Evolutionary conservation across 345 rosid species (phyloP).

Genomic region (Brassica juncea): DNA sequence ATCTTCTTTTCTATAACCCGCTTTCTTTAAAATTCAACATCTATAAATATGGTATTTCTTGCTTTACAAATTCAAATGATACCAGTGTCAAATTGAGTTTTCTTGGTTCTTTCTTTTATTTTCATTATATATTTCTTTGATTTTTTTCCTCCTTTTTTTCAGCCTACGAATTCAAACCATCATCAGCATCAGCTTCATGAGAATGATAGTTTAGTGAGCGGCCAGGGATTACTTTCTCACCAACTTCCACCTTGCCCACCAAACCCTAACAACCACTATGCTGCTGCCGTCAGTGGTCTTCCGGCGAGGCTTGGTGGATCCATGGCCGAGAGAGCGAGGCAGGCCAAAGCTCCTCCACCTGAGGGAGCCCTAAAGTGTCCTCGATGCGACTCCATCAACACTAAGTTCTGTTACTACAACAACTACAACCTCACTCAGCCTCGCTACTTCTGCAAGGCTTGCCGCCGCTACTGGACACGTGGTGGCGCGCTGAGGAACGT

Average conservation of each 20-base stretch:
- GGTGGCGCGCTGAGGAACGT: slow-evolving; percentile 78
- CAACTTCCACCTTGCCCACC: slow-evolving; percentile 54
- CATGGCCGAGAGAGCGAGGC: slow-evolving; percentile 69
- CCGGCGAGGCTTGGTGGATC: slow-evolving; percentile 55
- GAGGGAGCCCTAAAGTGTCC: slow-evolving; percentile 68
- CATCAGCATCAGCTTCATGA: slow-evolving; percentile 34
- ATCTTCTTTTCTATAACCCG: slow-evolving; percentile 48
- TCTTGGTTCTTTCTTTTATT: slow-evolving; percentile 4
- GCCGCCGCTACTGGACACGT: slow-evolving; percentile 87
- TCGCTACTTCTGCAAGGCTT: slow-evolving; percentile 79
- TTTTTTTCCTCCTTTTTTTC: neutral
- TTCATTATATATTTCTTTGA: neutral
- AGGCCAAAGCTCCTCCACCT: slow-evolving; percentile 63
- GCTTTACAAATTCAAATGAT: neutral
- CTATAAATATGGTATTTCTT: slow-evolving; percentile 35
- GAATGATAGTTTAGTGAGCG: slow-evolving; percentile 37
- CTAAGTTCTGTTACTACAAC: slow-evolving; percentile 85
- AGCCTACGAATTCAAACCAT: slow-evolving; percentile 48
- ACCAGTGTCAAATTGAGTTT: neutral
- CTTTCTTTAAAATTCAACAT: slow-evolving; percentile 35
- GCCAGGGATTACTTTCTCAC: slow-evolving; percentile 36
- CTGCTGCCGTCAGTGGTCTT: slow-evolving; percentile 22
- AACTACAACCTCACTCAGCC: slow-evolving; percentile 81
- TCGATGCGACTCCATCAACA: slow-evolving; percentile 72
- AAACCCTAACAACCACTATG: slow-evolving; percentile 43